These are phyloP conservation scores for Globisporangium sylvaticum DNA, from an alignment of 352 stramenopile genomes.

Conservation along the genomic window DNA sequence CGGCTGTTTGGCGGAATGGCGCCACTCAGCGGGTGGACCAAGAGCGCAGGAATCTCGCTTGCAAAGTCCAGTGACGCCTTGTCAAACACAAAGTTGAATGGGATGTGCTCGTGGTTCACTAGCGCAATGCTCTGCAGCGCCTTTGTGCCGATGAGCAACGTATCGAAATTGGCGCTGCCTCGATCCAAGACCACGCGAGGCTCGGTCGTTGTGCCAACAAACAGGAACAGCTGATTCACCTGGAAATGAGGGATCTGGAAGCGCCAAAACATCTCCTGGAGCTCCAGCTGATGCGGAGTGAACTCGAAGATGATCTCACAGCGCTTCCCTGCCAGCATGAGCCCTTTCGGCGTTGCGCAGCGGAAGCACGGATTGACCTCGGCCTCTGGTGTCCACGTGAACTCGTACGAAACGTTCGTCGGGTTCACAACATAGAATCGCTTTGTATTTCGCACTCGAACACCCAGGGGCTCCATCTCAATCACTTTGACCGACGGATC, in stretches of 20 bases:
- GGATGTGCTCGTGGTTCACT: conserved; percentile 90
- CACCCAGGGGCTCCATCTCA: conserved; percentile 90
- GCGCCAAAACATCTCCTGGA: conserved; percentile 91
- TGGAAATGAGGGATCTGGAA: conserved; percentile 89
- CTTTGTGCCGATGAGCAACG: conserved; percentile 87
- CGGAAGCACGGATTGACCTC: conserved; percentile 81
- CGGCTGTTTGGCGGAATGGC: conserved; percentile 87
- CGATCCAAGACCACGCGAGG: conserved; percentile 86
- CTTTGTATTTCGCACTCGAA: conserved; percentile 88
- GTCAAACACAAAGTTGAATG: conserved; percentile 95
- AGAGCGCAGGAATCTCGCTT: conserved; percentile 70
- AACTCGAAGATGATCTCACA: conserved; percentile 97
- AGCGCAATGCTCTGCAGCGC: conserved; percentile 86
- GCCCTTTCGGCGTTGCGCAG: conserved; percentile 86
- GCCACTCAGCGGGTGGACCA: conserved; percentile 86
- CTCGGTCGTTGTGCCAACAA: conserved; percentile 90
- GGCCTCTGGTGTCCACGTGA: conserved; percentile 83
- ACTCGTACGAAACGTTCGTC: conserved; percentile 92
- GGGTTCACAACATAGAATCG: conserved; percentile 94
- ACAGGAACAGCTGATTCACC: conserved; percentile 89
- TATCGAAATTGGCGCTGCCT: conserved; percentile 91
- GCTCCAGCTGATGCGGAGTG: conserved; percentile 84
- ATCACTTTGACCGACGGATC: conserved; percentile 88
- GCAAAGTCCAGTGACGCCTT: conserved; percentile 79
- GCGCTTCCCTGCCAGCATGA: conserved; percentile 90